A percentile compares a stretch with the other conserved stretches of the same genome.
These are phyloP conservation scores for Camelina hispida DNA, from an alignment of 345 rosid genomes.

Conservation along the genomic window DNA sequence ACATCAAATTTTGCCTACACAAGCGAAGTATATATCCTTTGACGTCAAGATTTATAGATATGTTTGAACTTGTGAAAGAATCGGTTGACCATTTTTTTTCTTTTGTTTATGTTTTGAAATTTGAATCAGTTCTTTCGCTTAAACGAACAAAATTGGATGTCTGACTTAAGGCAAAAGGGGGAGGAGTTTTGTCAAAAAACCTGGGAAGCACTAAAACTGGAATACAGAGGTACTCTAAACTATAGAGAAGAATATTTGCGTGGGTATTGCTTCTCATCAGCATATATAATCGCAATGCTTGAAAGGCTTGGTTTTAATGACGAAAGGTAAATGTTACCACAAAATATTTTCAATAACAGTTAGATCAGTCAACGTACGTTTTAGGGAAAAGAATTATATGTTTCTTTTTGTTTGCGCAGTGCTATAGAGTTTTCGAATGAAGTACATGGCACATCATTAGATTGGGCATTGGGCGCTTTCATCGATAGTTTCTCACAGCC, in stretches of 20 bases:
- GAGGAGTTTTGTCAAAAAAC: conserved; percentile 65
- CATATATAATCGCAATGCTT: conserved; percentile 77
- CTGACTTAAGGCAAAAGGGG: conserved; percentile 61
- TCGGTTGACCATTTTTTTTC: background rate
- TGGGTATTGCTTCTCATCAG: conserved; percentile 80
- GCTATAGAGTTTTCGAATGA: conserved; percentile 43
- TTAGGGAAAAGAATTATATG: background rate
- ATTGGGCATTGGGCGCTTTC: conserved; percentile 88
- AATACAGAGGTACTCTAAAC: conserved; percentile 38
- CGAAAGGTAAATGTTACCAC: conserved; percentile 46
- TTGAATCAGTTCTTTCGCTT: conserved; percentile 67
- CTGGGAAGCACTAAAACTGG: conserved; percentile 63
- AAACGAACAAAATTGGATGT: conserved; percentile 52
- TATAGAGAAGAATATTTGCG: conserved; percentile 56
- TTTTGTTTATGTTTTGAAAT: conserved; percentile 23
- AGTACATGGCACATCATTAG: conserved; percentile 57
- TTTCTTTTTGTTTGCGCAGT: too few relatives aligned
- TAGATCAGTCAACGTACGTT: background rate
- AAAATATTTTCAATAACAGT: background rate
- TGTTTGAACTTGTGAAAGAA: background rate
- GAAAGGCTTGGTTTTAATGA: conserved; percentile 72
- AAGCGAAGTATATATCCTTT: background rate
- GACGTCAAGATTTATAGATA: conserved; percentile 1
- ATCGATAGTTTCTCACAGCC: conserved; percentile 49
- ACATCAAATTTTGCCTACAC: conserved; percentile 31